A percentile compares a stretch with the other conserved stretches of the same genome.
phyloP scores from a whole-genome alignment of 192 early-diverging fungal species.

The Linderina pennispora region DNA sequence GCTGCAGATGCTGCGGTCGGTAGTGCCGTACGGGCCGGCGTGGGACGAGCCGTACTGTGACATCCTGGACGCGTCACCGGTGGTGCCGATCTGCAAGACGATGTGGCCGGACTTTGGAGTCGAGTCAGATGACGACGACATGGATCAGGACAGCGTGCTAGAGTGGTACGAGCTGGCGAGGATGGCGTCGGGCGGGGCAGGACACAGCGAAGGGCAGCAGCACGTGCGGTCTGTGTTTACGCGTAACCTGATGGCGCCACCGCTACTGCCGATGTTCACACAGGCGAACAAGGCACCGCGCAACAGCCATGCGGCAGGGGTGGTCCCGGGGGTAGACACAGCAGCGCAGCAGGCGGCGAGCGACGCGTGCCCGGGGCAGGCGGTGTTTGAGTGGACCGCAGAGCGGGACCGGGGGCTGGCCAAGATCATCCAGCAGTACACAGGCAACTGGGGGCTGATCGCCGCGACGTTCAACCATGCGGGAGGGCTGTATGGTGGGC shows the following conservation, averaged over 20 bases:
- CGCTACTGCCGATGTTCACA: constrained; percentile 39
- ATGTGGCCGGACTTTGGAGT: constrained; percentile 36
- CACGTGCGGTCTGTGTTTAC: constrained; percentile 31
- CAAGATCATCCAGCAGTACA: constrained; percentile 37
- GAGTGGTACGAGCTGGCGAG: constrained; percentile 14
- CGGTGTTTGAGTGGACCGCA: constrained; percentile 35
- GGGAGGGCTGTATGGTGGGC: constrained; percentile 21
- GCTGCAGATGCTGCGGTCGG: constrained; percentile 18
- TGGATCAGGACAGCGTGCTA: constrained; percentile 4
- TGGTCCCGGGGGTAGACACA: constrained; percentile 31
- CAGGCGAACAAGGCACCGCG: constrained; percentile 33
- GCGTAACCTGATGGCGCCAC: constrained; percentile 36
- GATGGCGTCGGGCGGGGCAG: constrained; percentile 8
- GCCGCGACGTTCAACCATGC: constrained; percentile 39
- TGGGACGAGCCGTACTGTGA: constrained; percentile 40
- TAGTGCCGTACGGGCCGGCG: constrained; percentile 21
- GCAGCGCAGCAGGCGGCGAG: constrained; percentile 23
- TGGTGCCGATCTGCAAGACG: constrained; percentile 41
- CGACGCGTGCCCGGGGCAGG: constrained; percentile 40
- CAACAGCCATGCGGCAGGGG: constrained; percentile 11
- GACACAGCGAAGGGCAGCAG: no score
- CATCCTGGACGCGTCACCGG: constrained; percentile 33
- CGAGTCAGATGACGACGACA: constrained; percentile 3
- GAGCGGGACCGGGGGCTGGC: constrained; percentile 37
- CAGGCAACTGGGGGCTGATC: constrained; percentile 41